Percentiles rank a stretch among this genome's conserved stretches.
Conservation (phyloP, 805 yeast genomes). For the Pichia sporocuriosa region DNA sequence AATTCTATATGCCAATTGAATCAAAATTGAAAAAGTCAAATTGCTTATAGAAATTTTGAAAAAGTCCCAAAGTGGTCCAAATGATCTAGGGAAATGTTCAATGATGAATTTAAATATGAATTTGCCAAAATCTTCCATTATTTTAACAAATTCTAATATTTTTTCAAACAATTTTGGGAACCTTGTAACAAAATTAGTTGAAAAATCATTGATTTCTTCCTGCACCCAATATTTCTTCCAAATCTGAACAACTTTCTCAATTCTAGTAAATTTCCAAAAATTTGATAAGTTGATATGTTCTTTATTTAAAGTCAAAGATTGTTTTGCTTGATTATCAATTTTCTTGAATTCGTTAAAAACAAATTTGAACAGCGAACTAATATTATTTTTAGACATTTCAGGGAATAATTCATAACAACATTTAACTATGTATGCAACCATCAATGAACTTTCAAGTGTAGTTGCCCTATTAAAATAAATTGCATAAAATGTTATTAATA, state of each 20-base stretch:
- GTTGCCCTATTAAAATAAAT: slow-evolving; percentile 78
- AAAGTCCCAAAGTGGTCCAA: slow-evolving; percentile 49
- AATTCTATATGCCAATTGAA: slow-evolving; percentile 79
- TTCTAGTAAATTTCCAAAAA: not conserved
- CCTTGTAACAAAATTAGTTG: not conserved
- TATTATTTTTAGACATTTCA: slow-evolving; percentile 53
- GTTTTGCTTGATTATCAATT: slow-evolving; percentile 28
- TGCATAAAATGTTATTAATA: slow-evolving; percentile 73
- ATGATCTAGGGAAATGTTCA: slow-evolving; percentile 47
- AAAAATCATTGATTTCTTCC: not conserved
- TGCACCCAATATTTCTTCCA: slow-evolving; percentile 1
- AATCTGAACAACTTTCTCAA: not conserved
- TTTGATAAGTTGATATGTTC: slow-evolving; percentile 1
- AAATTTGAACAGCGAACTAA: slow-evolving; percentile 29
- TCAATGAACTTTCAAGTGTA: slow-evolving; percentile 80
- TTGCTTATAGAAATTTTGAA: slow-evolving; percentile 48
- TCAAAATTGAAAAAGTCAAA: slow-evolving; percentile 70
- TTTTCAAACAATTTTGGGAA: slow-evolving; percentile 1
- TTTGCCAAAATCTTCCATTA: slow-evolving; percentile 22
- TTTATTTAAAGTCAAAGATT: slow-evolving; percentile 17
- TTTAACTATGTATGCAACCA: slow-evolving; percentile 87
- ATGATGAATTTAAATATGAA: slow-evolving; percentile 36
- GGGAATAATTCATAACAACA: slow-evolving; percentile 92
- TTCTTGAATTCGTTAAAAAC: slow-evolving; percentile 32
- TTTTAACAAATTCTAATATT: slow-evolving; percentile 11